Percentiles rank a stretch among this genome's conserved stretches.
phyloP scores from a whole-genome alignment of 352 stramenopile species.

The Aphanomyces stellatus region DNA sequence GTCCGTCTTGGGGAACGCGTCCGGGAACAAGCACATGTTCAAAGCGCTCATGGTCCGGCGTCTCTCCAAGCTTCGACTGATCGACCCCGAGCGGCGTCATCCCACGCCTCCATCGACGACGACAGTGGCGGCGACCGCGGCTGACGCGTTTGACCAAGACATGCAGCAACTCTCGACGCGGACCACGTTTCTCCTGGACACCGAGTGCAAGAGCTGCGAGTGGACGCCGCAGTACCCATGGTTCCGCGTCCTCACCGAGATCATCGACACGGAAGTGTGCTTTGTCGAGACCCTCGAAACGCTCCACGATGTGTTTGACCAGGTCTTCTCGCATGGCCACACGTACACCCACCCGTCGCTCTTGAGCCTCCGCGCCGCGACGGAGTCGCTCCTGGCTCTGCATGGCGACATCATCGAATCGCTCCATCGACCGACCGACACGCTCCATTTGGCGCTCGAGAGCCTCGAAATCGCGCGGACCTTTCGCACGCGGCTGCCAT shows the following conservation, averaged over 20 bases:
- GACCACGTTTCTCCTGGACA: background rate
- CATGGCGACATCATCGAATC: background rate
- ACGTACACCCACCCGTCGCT: conserved; percentile 1
- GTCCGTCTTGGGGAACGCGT: background rate
- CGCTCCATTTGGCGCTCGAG: background rate
- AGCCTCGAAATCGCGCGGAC: background rate
- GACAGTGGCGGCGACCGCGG: background rate
- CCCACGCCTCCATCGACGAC: background rate
- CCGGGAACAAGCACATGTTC: background rate
- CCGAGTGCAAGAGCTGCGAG: background rate
- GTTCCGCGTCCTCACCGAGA: background rate
- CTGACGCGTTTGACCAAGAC: background rate
- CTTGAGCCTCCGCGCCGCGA: background rate
- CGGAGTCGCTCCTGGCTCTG: conserved; percentile 1
- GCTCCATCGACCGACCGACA: background rate
- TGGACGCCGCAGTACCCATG: background rate
- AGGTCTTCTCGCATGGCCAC: background rate
- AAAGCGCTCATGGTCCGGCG: background rate
- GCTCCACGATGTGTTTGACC: conserved; percentile 6
- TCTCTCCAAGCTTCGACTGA: background rate
- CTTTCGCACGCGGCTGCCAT: background rate
- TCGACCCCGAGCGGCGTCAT: background rate
- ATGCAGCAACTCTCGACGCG: background rate
- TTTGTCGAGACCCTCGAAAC: conserved; percentile 1
- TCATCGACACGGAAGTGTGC: conserved; percentile 3